Conservation (phyloP, 2,329 filamentous ascomycete genomes). For the Rachicladosporium sp. region DNA sequence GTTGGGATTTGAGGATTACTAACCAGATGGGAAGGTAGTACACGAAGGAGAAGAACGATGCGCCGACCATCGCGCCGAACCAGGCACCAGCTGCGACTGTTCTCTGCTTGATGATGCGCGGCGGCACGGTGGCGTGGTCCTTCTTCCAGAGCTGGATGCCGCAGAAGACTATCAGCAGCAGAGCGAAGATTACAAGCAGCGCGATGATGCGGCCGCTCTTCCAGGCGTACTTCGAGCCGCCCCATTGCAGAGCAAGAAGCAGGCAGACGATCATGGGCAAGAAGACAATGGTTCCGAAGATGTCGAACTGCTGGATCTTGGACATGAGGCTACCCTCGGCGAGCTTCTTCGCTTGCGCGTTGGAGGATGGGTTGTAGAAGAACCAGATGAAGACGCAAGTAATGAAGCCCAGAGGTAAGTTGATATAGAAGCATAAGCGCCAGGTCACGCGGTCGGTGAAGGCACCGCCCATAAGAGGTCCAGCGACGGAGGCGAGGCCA, state of each 20-base stretch:
- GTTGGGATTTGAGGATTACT: slow-evolving; percentile 35
- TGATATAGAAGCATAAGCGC: slow-evolving; percentile 40
- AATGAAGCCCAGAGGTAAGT: slow-evolving; percentile 39
- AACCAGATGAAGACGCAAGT: slow-evolving; percentile 25
- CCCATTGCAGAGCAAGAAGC: slow-evolving; percentile 40
- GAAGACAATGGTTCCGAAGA: slow-evolving; percentile 36
- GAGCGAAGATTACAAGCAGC: slow-evolving; percentile 31
- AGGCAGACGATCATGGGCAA: slow-evolving; percentile 37
- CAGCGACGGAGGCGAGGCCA: slow-evolving; percentile 32
- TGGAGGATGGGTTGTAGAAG: slow-evolving; percentile 24
- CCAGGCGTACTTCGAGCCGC: slow-evolving; percentile 37
- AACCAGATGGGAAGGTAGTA: slow-evolving; percentile 34
- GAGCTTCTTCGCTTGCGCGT: slow-evolving; percentile 22
- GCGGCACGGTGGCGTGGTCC: slow-evolving; percentile 33
- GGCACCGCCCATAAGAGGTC: slow-evolving; percentile 29
- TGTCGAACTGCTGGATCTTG: slow-evolving; percentile 32
- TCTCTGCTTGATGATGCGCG: slow-evolving; percentile 34
- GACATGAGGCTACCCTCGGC: slow-evolving; percentile 5
- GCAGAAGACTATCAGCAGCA: slow-evolving; percentile 31
- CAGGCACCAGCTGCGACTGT: slow-evolving; percentile 30
- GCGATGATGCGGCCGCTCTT: slow-evolving; percentile 33
- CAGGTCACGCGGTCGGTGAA: slow-evolving; percentile 15
- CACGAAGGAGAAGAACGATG: slow-evolving; percentile 31
- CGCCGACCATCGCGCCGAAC: slow-evolving; percentile 31
- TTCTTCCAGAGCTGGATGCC: slow-evolving; percentile 7